phyloP scores from a whole-genome alignment of 305 asterid genomes.

The Caryopteris hybrid region DNA sequence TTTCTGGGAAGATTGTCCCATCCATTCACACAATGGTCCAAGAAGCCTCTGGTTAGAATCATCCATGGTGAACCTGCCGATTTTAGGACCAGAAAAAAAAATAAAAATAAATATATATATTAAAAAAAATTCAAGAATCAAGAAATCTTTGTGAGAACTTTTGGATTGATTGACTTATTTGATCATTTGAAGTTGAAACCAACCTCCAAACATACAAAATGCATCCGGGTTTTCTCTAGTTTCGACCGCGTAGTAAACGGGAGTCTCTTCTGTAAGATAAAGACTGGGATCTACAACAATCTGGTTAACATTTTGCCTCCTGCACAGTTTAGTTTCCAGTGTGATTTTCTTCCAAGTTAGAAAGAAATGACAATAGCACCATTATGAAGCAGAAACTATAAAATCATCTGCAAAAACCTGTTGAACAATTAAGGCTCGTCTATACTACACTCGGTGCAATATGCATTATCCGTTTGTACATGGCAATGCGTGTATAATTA shows the following conservation, averaged over 20 bases:
- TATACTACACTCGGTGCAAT: neutral
- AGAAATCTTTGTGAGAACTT: too few relatives aligned
- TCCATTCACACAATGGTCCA: conserved; percentile 48
- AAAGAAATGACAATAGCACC: neutral
- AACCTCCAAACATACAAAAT: conserved; percentile 46
- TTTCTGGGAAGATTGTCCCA: conserved; percentile 56
- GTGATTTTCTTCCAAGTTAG: too few relatives aligned
- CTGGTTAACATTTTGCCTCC: conserved; percentile 20
- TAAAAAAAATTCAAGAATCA: too few relatives aligned
- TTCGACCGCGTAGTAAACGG: conserved; percentile 33
- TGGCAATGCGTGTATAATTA: too few relatives aligned
- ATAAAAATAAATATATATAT: too few relatives aligned
- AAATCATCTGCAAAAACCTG: neutral
- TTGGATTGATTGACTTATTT: too few relatives aligned
- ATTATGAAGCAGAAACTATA: neutral
- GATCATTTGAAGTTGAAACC: neutral
- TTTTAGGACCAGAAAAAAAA: neutral
- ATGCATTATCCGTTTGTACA: neutral
- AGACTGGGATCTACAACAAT: conserved; percentile 45
- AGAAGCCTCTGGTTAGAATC: conserved; percentile 41
- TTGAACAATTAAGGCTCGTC: neutral
- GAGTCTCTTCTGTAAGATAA: conserved; percentile 12
- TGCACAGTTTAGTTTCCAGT: conserved; percentile 15
- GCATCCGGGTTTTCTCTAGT: conserved; percentile 37
- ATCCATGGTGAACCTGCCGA: conserved; percentile 49